These are phyloP conservation scores for Saccharomyces eubayanus DNA, from an alignment of 805 yeast genomes.

Conservation along the genomic window DNA sequence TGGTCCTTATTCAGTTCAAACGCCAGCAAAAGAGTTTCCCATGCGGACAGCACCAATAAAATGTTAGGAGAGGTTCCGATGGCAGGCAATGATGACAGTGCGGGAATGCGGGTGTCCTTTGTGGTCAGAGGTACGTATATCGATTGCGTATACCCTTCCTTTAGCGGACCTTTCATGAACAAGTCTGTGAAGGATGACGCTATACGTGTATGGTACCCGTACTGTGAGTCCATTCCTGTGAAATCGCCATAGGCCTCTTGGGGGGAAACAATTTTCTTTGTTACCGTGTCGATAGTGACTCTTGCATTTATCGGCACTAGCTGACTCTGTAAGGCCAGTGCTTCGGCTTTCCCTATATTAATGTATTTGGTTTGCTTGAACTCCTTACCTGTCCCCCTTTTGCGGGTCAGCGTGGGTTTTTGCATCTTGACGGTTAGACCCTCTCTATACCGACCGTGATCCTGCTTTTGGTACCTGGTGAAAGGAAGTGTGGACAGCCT, in stretches of 20 bases:
- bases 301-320: conserved; percentile 71
- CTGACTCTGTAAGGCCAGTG: conserved; percentile 48
- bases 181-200: conserved; percentile 52
- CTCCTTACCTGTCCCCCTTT: conserved; percentile 39
- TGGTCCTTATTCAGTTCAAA: conserved; percentile 22
- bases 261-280: conserved; percentile 60
- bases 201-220: conserved; percentile 68
- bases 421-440: conserved; percentile 45
- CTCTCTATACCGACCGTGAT: conserved; percentile 45
- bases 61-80: neutral
- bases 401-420: conserved; percentile 24
- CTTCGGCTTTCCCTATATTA: conserved; percentile 58
- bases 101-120: neutral
- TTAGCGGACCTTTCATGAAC: conserved; percentile 60
- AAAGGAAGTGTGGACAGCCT: conserved; percentile 67
- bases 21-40: neutral
- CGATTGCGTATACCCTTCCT: conserved; percentile 56
- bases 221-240: conserved; percentile 50
- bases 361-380: conserved; percentile 62
- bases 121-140: neutral
- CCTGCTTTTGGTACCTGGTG: conserved; percentile 40
- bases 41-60: neutral
- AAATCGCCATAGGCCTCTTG: conserved; percentile 55
- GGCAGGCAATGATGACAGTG: neutral
- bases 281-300: conserved; percentile 67